Evolutionary conservation across 352 stramenopile species (phyloP), one percentile per base, ranked within the genome.

Genomic region (Pythium sukuiense): DNA sequence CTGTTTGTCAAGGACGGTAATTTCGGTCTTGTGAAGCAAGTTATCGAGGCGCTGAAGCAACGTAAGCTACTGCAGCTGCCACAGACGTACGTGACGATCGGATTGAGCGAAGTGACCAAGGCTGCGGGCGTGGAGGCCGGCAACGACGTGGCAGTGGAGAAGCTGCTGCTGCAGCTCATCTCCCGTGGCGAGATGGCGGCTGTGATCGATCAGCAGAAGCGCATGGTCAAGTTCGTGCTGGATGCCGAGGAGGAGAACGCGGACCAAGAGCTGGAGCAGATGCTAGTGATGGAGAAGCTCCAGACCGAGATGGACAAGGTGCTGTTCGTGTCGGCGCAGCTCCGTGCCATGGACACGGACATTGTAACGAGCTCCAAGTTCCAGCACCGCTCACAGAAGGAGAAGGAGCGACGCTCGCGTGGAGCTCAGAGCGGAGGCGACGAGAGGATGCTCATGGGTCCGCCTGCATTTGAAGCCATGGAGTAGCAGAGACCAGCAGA

Each of bases 311-410:
- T 94, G 80, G 76, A 90, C 49, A 89, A 84, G 69, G 71, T 94
- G 26, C 70, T 91, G 57, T 41, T 77, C 35, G 79, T 94, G 37
- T 81, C 85, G 16, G 69, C 76, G n/a, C 81, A 90, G 61, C 68
- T 92, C 55, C 82, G 83, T n/a, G 66, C 72, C 48, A 87, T 94
- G 77, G 85, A 94, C 65, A 76, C 81, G n/a, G 85, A 94, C 67
- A 71, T 94, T 18, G 82, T 94, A 4, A 92, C 83, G 63, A 92
- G 84, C 61, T 59, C 77, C 61, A 92, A 92, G 63, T 94, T 94
- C 67, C 82, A 92, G 67, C 79, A 70, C 58, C 82, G 80, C 49
- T 41, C 84, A 70, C 78, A 87, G 59, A 91, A 93, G 54, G 85
- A 93, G 45, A 90, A 91, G 61, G 85, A 93, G 32, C 82, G 84